A percentile compares a stretch with the other conserved stretches of the same genome.
These are phyloP conservation scores for Emericellopsis terricola DNA, from an alignment of 495 filamentous ascomycete species.

Conservation along the genomic window DNA sequence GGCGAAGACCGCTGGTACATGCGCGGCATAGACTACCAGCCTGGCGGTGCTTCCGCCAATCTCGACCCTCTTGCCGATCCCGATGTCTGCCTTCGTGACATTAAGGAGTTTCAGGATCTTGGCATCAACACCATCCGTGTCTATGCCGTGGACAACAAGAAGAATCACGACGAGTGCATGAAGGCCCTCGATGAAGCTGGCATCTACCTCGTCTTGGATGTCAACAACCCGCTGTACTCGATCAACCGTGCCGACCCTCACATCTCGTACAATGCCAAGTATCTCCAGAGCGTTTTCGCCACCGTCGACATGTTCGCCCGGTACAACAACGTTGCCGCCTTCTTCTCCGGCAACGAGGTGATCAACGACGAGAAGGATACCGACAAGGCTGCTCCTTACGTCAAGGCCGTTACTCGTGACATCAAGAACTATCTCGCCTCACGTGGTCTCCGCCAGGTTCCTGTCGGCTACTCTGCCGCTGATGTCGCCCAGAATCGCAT, in stretches of 20 bases:
- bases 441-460: slow-evolving; percentile 59
- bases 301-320: slow-evolving; percentile 77
- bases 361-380: slow-evolving; percentile 64
- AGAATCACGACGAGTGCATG: slow-evolving; percentile 77
- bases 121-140: slow-evolving; percentile 85
- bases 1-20: slow-evolving; percentile 78
- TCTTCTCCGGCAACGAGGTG: slow-evolving; percentile 96
- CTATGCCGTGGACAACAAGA: slow-evolving; percentile 82
- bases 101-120: slow-evolving; percentile 64
- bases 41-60: slow-evolving; percentile 66
- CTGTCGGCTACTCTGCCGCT: slow-evolving; percentile 85
- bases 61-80: slow-evolving; percentile 64
- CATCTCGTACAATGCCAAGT: slow-evolving; percentile 75
- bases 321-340: slow-evolving; percentile 79
- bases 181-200: slow-evolving; percentile 57
- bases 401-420: slow-evolving; percentile 88
- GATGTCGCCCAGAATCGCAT: slow-evolving; percentile 74
- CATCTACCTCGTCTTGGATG: slow-evolving; percentile 82
- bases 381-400: slow-evolving; percentile 59
- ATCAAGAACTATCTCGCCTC: slow-evolving; percentile 69
- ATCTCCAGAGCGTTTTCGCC: slow-evolving; percentile 84
- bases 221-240: slow-evolving; percentile 45
- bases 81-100: slow-evolving; percentile 60
- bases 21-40: slow-evolving; percentile 89
- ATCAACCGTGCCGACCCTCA: slow-evolving; percentile 63